Percentiles rank a stretch among this genome's conserved stretches.
These are phyloP conservation scores for Detonula confervacea DNA, from an alignment of 352 stramenopile species.

Conservation along the genomic window DNA sequence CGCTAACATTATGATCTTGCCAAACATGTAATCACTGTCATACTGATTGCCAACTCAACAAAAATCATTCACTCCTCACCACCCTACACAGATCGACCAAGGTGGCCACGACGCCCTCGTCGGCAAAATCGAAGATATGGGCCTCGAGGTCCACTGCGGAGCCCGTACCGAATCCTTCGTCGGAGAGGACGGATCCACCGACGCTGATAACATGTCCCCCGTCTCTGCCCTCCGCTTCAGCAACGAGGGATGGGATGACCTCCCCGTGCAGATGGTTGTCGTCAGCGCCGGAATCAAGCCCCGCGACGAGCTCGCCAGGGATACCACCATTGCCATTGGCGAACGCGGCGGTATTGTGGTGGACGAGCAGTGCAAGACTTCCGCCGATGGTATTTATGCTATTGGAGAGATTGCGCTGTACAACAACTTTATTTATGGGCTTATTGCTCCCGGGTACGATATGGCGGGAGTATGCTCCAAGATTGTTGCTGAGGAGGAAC, in stretches of 20 bases:
- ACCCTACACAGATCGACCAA: too few species aligned
- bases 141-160: conserved; percentile 88
- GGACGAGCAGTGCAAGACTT: conserved; percentile 89
- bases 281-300: conserved; percentile 91
- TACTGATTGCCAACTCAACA: too few species aligned
- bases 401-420: conserved; percentile 91
- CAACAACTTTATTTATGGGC: conserved; percentile 91
- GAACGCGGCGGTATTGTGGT: conserved; percentile 90
- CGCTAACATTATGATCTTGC: too few species aligned
- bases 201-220: conserved; percentile 78
- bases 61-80: too few species aligned
- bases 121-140: conserved; percentile 89
- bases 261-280: conserved; percentile 92
- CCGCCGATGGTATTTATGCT: conserved; percentile 86
- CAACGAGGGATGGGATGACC: conserved; percentile 86
- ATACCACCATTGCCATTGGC: conserved; percentile 81
- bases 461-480: conserved; percentile 91
- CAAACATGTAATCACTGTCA: too few species aligned
- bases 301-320: conserved; percentile 88
- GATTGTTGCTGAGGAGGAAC: conserved; percentile 80
- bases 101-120: conserved; percentile 90
- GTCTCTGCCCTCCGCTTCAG: conserved; percentile 87
- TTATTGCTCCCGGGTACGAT: conserved; percentile 91
- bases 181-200: conserved; percentile 69
- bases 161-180: conserved; percentile 88